Conservation (phyloP, 225 moss, liverwort and hornwort genomes). For the Asterella californica region DNA sequence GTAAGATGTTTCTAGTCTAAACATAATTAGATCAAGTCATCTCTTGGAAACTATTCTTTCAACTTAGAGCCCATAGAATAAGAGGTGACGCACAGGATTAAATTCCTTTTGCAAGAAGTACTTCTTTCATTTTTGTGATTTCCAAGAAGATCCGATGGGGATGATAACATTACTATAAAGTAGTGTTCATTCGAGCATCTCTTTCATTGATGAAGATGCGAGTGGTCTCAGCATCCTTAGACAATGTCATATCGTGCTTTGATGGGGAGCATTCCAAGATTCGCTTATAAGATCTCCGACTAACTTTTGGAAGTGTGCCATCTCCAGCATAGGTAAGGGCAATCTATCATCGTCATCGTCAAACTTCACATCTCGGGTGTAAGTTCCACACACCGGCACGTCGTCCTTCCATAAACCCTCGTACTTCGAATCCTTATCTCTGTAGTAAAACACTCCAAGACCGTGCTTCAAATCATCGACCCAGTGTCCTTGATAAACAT, state of each 20-base stretch:
- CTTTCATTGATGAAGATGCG: no score
- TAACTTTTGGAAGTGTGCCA: slow-evolving; percentile 34
- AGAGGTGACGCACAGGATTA: no score
- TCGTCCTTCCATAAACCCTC: slow-evolving; percentile 87
- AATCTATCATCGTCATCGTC: slow-evolving; percentile 39
- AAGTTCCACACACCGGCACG: slow-evolving; percentile 58
- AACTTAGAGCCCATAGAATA: no score
- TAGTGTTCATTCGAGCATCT: no score
- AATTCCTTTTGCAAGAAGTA: no score
- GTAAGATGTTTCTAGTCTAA: no score
- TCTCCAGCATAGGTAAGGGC: slow-evolving; percentile 39
- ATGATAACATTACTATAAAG: no score
- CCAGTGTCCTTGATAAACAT: slow-evolving; percentile 74
- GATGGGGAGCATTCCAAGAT: slow-evolving; percentile 27
- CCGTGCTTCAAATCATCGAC: slow-evolving; percentile 76
- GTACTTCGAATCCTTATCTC: slow-evolving; percentile 61
- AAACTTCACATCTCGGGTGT: slow-evolving; percentile 36
- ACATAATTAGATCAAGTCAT: no score
- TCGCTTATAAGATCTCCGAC: slow-evolving; percentile 28
- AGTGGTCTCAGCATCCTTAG: no score
- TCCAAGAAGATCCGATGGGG: no score
- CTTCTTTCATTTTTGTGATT: no score
- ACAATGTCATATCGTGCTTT: slow-evolving; percentile 4
- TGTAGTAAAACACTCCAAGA: slow-evolving; percentile 65
- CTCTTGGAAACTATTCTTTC: no score